Evolutionary conservation across 441 rosid genomes (phyloP).

Genomic region (Brassica hybrid): DNA sequence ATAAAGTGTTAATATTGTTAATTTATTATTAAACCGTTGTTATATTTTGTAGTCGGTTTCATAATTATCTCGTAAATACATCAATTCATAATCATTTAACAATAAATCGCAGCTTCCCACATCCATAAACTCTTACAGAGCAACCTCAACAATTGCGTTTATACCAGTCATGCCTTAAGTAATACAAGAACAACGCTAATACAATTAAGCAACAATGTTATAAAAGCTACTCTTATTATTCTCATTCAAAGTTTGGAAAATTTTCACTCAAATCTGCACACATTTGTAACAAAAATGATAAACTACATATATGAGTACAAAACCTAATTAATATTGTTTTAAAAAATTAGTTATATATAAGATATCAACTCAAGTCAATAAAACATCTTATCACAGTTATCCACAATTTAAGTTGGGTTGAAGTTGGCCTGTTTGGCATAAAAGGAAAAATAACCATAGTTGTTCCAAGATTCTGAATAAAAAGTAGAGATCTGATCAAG

Average conservation of each 20-base stretch:
- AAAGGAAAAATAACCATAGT: conserved; percentile 3
- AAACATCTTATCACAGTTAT: background rate
- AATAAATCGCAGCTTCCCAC: no score
- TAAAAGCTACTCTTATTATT: background rate
- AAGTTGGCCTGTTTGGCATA: background rate
- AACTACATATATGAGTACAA: background rate
- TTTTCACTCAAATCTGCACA: background rate
- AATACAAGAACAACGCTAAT: background rate
- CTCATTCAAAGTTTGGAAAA: background rate
- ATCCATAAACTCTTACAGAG: no score
- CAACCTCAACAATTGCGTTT: no score
- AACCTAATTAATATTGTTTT: background rate
- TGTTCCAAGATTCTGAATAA: conserved; percentile 25
- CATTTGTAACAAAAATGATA: background rate
- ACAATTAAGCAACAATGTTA: no score
- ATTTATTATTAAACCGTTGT: no score
- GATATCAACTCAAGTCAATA: background rate
- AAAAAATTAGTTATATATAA: background rate
- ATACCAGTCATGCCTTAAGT: no score
- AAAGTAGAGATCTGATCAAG: conserved; percentile 34
- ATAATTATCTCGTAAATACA: no score
- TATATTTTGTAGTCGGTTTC: no score
- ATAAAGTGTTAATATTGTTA: no score
- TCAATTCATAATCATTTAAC: no score
- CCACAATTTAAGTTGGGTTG: background rate